Evolutionary conservation across 2,329 filamentous ascomycete species (phyloP).

Genomic region (Trichoderma sp.): DNA sequence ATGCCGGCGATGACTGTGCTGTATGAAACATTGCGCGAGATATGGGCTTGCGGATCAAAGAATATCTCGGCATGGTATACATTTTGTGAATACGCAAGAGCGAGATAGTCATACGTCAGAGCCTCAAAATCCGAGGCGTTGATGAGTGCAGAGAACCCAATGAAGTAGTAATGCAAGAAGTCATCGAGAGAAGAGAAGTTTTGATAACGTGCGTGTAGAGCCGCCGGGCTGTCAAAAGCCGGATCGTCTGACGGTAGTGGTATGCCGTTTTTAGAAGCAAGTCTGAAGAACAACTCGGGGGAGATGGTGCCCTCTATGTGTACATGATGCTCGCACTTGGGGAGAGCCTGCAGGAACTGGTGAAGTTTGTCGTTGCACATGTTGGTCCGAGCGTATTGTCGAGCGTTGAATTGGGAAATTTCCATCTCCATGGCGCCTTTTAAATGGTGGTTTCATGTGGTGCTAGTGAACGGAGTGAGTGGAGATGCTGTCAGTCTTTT

Average conservation of each 20-base stretch:
- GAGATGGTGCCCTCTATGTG: slow-evolving; percentile 78
- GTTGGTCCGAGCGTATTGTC: background rate
- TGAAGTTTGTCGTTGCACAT: slow-evolving; percentile 60
- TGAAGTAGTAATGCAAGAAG: slow-evolving; percentile 79
- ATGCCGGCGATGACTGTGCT: slow-evolving; percentile 68
- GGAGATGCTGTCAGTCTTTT: background rate
- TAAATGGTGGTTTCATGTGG: background rate
- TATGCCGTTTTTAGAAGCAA: slow-evolving; percentile 69
- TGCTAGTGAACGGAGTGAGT: background rate
- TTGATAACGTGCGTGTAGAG: slow-evolving; percentile 66
- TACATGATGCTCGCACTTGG: slow-evolving; percentile 82
- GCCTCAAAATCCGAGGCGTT: slow-evolving; percentile 70
- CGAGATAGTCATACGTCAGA: slow-evolving; percentile 73
- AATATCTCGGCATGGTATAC: slow-evolving; percentile 77
- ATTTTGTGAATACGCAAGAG: slow-evolving; percentile 63
- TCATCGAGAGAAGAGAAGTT: slow-evolving; percentile 73
- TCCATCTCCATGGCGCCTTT: background rate
- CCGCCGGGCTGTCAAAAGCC: slow-evolving; percentile 63
- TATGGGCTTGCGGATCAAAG: slow-evolving; percentile 80
- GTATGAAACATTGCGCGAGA: slow-evolving; percentile 64
- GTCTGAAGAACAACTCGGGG: slow-evolving; percentile 69
- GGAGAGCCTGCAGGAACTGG: slow-evolving; percentile 65
- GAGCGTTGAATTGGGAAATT: background rate
- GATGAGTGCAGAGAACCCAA: slow-evolving; percentile 71
- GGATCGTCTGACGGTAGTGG: slow-evolving; percentile 61